Base-by-base conservation (phyloP, 352 stramenopile species). In the Globisporangium nodosum region DNA sequence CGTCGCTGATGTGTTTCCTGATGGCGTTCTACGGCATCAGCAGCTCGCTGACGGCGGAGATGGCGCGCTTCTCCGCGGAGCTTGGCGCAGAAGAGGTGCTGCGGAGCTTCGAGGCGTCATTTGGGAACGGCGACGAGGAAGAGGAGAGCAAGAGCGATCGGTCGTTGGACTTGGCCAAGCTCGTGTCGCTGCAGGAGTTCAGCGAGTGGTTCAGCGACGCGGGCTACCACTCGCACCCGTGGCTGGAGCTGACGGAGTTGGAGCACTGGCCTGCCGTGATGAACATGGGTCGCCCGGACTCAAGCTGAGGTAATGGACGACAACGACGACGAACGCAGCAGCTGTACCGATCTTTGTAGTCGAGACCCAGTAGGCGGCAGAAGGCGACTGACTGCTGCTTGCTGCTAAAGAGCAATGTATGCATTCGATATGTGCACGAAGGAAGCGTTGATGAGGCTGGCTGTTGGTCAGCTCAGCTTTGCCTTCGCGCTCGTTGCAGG, bases 1-100 rank as follows among this genome's bases (percentile, higher is more conserved):
- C 70, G 8, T 77, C 63, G 53, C 70, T 94, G 24, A 89, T 74
- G 66, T 84, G 76, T 54, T 90, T 90, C 58, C 65, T 94, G 21
- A 92, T 94, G 71, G 73, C 78, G 12, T 90, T 94, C 51, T 94
- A 92, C 63, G 84, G 78, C 31, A 88, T 94, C 67, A 92, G 80
- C 42, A 89, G 76, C 57, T 92, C 81, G 8, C 55, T 90, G 12
- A 88, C 78, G 37, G 74, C 77, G 1, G 84, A 94, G 20, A 59
- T 92, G 15, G 79, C 84, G 3, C 81, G 84, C 2, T 86, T 81
- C 48, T 94, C 81, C 0, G 80, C 84, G 0, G 73, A 91, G 21
- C 60, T 88, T 0, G 84, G 84, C 27, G 80, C 81, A 0, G 76
- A 88, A 8, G 76, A 74, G n/a, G 81, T 94, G 3, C 52, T 94